Percentiles rank a stretch among this genome's conserved stretches.
These are phyloP conservation scores for Chytriomyces confervae DNA, from an alignment of 192 early-diverging fungal genomes.

Conservation along the genomic window DNA sequence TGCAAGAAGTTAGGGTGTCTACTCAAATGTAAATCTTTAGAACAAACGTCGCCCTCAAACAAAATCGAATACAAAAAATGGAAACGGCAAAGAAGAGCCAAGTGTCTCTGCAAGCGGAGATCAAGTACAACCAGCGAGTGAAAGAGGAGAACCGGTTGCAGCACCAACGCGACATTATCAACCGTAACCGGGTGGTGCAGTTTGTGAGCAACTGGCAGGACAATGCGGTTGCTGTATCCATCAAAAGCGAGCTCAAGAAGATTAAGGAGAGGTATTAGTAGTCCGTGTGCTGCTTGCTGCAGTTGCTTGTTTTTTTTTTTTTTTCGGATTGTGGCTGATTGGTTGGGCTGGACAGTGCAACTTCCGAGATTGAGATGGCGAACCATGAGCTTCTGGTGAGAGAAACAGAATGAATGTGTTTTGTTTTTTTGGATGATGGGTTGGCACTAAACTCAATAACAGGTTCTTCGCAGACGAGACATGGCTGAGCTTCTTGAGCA, in stretches of 20 bases:
- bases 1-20: no score
- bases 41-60: no score
- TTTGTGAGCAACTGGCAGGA: conserved; percentile 39
- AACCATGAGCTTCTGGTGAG: conserved; percentile 30
- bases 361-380: conserved; percentile 31
- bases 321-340: background rate
- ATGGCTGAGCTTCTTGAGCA: conserved; percentile 13
- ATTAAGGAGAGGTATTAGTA: conserved; percentile 25
- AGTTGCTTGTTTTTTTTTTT: background rate
- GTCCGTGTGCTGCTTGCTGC: no score
- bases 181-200: conserved; percentile 18
- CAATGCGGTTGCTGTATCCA: conserved; percentile 14
- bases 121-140: conserved; percentile 19
- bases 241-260: conserved; percentile 39
- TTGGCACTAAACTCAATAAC: no score
- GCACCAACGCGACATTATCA: conserved; percentile 20
- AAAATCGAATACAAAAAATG: conserved; percentile 1
- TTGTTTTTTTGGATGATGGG: no score
- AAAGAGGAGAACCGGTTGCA: conserved; percentile 30
- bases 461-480: conserved; percentile 14
- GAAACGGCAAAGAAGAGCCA: conserved; percentile 13
- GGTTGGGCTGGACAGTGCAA: background rate
- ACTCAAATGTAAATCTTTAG: no score
- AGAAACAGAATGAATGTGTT: background rate
- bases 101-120: conserved; percentile 16